Conservation (phyloP, 495 filamentous ascomycete species). For the Corynascus novoguineensis region DNA sequence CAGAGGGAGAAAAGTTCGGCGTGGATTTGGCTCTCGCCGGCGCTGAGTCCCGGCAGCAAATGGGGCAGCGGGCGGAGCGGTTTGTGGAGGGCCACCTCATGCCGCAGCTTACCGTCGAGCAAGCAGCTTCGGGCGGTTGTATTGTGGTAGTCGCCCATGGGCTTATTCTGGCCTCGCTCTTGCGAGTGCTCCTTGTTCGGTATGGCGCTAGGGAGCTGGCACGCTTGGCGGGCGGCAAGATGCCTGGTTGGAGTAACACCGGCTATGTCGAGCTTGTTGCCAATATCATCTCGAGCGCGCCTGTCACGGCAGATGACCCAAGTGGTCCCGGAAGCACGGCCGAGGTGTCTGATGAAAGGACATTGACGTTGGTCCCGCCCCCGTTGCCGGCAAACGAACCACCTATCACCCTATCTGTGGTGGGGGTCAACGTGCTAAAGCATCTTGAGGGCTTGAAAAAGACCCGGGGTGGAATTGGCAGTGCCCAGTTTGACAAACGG, state of each 20-base stretch:
- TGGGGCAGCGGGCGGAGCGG: slow-evolving; percentile 53
- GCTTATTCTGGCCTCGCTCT: slow-evolving; percentile 64
- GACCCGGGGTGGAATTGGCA: slow-evolving; percentile 72
- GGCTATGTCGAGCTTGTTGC: slow-evolving; percentile 32
- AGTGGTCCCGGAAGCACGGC: not conserved
- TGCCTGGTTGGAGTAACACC: slow-evolving; percentile 40
- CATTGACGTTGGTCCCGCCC: slow-evolving; percentile 2
- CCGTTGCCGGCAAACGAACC: slow-evolving; percentile 6
- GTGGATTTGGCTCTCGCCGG: slow-evolving; percentile 10
- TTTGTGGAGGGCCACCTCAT: slow-evolving; percentile 60
- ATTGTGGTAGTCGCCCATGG: slow-evolving; percentile 75
- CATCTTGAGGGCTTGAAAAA: slow-evolving; percentile 71
- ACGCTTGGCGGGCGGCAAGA: not conserved
- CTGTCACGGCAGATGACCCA: not conserved
- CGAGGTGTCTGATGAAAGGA: slow-evolving; percentile 16
- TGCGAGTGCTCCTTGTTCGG: slow-evolving; percentile 52
- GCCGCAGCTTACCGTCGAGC: slow-evolving; percentile 43
- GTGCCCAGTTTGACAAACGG: slow-evolving; percentile 60
- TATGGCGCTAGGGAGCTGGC: slow-evolving; percentile 20
- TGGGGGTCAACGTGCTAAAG: slow-evolving; percentile 54
- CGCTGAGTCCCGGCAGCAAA: slow-evolving; percentile 57
- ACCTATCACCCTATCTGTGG: slow-evolving; percentile 35
- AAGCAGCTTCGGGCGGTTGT: slow-evolving; percentile 21
- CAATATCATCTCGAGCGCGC: too few relatives aligned
- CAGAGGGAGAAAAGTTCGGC: slow-evolving; percentile 56